Evolutionary conservation across 345 rosid genomes (phyloP).

Genomic region (Populus davidiana): DNA sequence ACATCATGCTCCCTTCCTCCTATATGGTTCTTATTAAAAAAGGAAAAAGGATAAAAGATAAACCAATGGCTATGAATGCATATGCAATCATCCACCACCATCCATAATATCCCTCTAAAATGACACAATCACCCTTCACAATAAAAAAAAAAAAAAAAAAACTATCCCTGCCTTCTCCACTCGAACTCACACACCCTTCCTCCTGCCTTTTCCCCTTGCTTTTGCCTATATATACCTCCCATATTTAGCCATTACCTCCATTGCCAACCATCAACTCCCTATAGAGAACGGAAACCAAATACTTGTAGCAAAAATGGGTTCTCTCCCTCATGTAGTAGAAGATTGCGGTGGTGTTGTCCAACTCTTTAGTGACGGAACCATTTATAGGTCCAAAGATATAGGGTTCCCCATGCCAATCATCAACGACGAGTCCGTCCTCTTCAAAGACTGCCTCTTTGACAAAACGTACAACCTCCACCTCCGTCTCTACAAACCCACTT

Average conservation of each 20-base stretch:
- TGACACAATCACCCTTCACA: background rate
- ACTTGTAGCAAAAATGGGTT: constrained; percentile 15
- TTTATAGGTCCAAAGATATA: constrained; percentile 39
- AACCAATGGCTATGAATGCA: constrained; percentile 8
- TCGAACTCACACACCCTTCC: background rate
- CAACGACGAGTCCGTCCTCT: constrained; percentile 37
- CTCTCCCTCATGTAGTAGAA: constrained; percentile 28
- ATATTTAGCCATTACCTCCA: background rate
- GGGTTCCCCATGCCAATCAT: constrained; percentile 28
- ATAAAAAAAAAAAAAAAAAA: background rate
- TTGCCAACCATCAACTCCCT: background rate
- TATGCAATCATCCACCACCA: background rate
- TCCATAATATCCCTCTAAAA: background rate
- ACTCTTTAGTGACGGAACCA: constrained; percentile 41
- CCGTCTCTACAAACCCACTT: constrained; percentile 54
- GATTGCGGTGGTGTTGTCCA: constrained; percentile 34
- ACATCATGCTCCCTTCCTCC: too few species aligned
- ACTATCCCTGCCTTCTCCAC: background rate
- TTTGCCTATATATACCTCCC: background rate
- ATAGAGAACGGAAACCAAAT: background rate
- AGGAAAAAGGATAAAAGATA: background rate
- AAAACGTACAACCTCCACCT: constrained; percentile 48
- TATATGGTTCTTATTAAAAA: background rate
- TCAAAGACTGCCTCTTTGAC: constrained; percentile 57
- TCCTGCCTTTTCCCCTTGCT: background rate